Evolutionary conservation across 768 basidiomycete species (phyloP).

Genomic region (Lactifluus hygrophoroides): DNA sequence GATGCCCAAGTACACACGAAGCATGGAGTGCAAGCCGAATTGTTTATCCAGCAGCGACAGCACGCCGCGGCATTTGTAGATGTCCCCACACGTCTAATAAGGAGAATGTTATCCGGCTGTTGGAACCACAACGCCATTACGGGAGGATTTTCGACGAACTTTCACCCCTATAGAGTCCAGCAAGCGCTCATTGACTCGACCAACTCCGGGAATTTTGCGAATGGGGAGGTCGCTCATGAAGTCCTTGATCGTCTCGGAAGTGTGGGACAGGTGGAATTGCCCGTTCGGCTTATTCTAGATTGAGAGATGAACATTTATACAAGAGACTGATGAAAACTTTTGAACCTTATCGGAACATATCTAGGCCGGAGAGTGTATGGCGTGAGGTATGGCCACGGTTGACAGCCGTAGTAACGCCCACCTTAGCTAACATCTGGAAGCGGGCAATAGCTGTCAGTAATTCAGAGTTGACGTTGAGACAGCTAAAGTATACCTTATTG

Average conservation of each 20-base stretch:
- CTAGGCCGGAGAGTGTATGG: slow-evolving; percentile 29
- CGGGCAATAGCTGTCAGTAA: neutral
- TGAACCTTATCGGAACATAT: slow-evolving; percentile 86
- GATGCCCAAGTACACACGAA: slow-evolving; percentile 79
- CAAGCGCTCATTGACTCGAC: slow-evolving; percentile 82
- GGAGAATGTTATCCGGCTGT: too few relatives aligned
- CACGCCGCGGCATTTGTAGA: slow-evolving; percentile 63
- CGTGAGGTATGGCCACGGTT: neutral
- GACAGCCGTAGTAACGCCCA: slow-evolving; percentile 26
- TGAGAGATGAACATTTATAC: neutral
- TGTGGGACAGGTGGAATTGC: slow-evolving; percentile 71
- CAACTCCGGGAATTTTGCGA: slow-evolving; percentile 83
- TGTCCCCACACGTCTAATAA: slow-evolving; percentile 82
- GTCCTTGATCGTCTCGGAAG: slow-evolving; percentile 47
- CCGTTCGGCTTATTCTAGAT: slow-evolving; percentile 88
- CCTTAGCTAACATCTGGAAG: slow-evolving; percentile 83
- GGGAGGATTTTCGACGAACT: slow-evolving; percentile 33
- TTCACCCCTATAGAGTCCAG: slow-evolving; percentile 83
- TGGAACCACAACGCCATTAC: too few relatives aligned
- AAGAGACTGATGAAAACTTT: neutral
- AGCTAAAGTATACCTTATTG: slow-evolving; percentile 58
- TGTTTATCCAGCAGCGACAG: slow-evolving; percentile 83
- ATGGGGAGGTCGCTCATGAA: slow-evolving; percentile 83
- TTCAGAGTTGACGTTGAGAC: slow-evolving; percentile 10
- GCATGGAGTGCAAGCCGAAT: slow-evolving; percentile 67